Conservation (phyloP, 2,329 filamentous ascomycete genomes). For the Elsinoe batatas region DNA sequence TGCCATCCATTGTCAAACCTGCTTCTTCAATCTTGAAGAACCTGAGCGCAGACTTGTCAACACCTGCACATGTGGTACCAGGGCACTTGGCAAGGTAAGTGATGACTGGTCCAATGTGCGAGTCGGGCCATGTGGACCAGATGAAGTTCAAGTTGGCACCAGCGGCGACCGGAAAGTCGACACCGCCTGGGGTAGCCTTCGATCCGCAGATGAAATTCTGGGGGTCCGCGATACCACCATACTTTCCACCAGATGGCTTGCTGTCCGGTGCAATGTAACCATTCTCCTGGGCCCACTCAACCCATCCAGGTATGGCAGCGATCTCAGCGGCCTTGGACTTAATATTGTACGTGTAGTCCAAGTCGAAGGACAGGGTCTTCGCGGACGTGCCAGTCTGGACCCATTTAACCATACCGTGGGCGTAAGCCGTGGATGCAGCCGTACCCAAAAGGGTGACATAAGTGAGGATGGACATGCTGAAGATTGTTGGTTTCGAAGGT, state of each 20-base stretch:
- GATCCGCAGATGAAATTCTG: slow-evolving; percentile 38
- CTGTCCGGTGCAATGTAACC: slow-evolving; percentile 10
- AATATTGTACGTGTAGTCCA: no score
- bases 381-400: slow-evolving; percentile 18
- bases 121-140: slow-evolving; percentile 55
- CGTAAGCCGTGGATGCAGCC: slow-evolving; percentile 32
- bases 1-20: slow-evolving; percentile 40
- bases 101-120: slow-evolving; percentile 54
- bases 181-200: slow-evolving; percentile 40
- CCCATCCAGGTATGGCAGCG: no score
- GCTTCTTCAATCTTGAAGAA: slow-evolving; percentile 55
- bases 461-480: slow-evolving; percentile 22
- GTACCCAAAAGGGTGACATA: slow-evolving; percentile 21
- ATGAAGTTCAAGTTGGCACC: slow-evolving; percentile 49
- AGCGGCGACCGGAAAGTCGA: slow-evolving; percentile 47
- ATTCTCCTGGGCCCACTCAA: no score
- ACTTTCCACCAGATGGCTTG: slow-evolving; percentile 17
- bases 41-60: slow-evolving; percentile 44
- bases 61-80: slow-evolving; percentile 43
- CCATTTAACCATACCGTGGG: slow-evolving; percentile 38
- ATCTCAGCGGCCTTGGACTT: no score
- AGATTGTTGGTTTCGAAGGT: not conserved
- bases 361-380: no score
- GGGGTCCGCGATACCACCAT: not conserved
- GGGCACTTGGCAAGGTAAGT: slow-evolving; percentile 53